A percentile compares a stretch with the other conserved stretches of the same genome.
phyloP scores from a whole-genome alignment of 1,284 basidiomycete species.

The Tylopilus sp. region DNA sequence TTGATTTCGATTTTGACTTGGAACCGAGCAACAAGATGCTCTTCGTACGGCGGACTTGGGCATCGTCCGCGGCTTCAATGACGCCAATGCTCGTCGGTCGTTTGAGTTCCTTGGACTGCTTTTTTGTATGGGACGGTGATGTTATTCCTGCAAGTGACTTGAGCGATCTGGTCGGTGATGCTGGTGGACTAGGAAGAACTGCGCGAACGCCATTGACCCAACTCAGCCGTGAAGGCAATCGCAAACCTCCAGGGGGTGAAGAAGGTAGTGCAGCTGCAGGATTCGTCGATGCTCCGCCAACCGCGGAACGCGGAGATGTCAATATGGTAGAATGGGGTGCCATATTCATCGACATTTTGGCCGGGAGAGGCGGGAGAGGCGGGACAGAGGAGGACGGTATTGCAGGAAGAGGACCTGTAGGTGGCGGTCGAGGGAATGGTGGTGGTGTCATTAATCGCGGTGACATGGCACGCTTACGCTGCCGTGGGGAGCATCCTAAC shows the following conservation, averaged over 20 bases:
- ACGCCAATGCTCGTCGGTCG: slow-evolving; percentile 42
- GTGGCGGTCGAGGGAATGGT: slow-evolving; percentile 38
- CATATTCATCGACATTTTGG: slow-evolving; percentile 24
- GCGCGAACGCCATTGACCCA: slow-evolving; percentile 41
- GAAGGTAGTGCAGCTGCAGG: slow-evolving; percentile 32
- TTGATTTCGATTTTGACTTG: slow-evolving; percentile 44
- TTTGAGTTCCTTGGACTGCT: slow-evolving; percentile 20
- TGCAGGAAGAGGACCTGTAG: slow-evolving; percentile 43
- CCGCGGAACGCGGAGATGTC: slow-evolving; percentile 17
- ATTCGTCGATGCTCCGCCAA: slow-evolving; percentile 15
- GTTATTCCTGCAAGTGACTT: slow-evolving; percentile 22
- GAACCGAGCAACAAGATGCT: slow-evolving; percentile 45
- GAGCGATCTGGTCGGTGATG: slow-evolving; percentile 35
- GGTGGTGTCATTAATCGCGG: slow-evolving; percentile 38
- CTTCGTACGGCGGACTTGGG: slow-evolving; percentile 41
- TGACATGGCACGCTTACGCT: slow-evolving; percentile 34
- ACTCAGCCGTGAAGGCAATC: slow-evolving; percentile 44
- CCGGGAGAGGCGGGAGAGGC: slow-evolving; percentile 35
- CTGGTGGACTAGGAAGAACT: slow-evolving; percentile 44
- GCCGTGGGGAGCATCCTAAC: slow-evolving; percentile 22
- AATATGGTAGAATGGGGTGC: slow-evolving; percentile 5
- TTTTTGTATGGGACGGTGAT: slow-evolving; percentile 23
- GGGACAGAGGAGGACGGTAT: slow-evolving; percentile 36
- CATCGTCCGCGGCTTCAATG: slow-evolving; percentile 42
- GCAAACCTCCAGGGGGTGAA: slow-evolving; percentile 40